Percentiles rank a stretch among this genome's conserved stretches.
phyloP scores from a whole-genome alignment of 2,329 filamentous ascomycete genomes.

The Botrytis elliptica region DNA sequence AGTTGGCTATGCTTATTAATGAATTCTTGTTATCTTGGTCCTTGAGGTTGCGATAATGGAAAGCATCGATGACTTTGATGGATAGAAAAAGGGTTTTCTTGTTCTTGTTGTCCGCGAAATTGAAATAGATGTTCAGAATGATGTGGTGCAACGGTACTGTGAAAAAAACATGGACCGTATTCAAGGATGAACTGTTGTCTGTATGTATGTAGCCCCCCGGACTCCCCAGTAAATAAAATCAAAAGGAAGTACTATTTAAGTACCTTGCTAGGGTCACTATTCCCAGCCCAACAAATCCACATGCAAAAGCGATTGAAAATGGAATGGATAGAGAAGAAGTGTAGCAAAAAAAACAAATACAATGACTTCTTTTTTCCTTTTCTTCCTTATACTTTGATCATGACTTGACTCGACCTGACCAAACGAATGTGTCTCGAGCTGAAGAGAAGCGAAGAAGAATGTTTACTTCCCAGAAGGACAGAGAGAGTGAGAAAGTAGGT shows the following conservation, averaged over 20 bases:
- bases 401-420: constrained; percentile 5
- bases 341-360: constrained; percentile 10
- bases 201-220: constrained; percentile 9
- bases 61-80: constrained; percentile 19
- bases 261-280: constrained; percentile 43
- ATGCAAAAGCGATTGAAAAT: constrained; percentile 27
- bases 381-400: background rate
- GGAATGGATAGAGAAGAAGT: constrained; percentile 20
- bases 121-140: constrained; percentile 7
- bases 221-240: constrained; percentile 7
- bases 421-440: background rate
- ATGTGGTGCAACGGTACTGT: constrained; percentile 16
- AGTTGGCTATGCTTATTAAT: background rate
- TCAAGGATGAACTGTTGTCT: constrained; percentile 9
- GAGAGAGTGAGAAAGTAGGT: background rate
- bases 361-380: background rate
- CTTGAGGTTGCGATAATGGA: constrained; percentile 5
- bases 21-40: background rate
- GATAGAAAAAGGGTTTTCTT: constrained; percentile 1
- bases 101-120: constrained; percentile 12
- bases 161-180: background rate
- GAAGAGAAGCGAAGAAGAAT: background rate
- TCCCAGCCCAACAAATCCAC: constrained; percentile 36
- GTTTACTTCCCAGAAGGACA: background rate
- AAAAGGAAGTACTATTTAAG: constrained; percentile 4